These are phyloP conservation scores for Pseudocercospora crystallina DNA, from an alignment of 2,329 filamentous ascomycete species.

Conservation along the genomic window DNA sequence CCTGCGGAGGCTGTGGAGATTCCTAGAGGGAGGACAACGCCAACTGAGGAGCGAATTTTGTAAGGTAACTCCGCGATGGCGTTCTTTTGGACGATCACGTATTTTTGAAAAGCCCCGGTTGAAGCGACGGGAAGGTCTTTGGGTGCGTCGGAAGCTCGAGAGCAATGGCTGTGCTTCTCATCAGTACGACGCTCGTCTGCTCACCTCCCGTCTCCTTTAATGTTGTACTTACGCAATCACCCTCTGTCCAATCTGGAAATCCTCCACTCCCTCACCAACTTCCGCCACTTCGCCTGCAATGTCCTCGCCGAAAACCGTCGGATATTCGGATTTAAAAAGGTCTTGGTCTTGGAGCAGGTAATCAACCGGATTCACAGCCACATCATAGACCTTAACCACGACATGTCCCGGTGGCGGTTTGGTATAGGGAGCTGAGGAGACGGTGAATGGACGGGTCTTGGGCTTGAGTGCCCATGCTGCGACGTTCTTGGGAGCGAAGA, in stretches of 20 bases:
- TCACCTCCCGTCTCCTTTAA: background rate
- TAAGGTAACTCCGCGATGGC: slow-evolving; percentile 42
- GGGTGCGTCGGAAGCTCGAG: slow-evolving; percentile 10
- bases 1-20: slow-evolving; percentile 43
- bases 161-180: slow-evolving; percentile 16
- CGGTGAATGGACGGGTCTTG: slow-evolving; percentile 33
- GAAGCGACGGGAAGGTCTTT: slow-evolving; percentile 16
- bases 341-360: slow-evolving; percentile 38
- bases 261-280: slow-evolving; percentile 46
- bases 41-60: slow-evolving; percentile 38
- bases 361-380: slow-evolving; percentile 47
- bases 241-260: slow-evolving; percentile 47
- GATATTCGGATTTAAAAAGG: slow-evolving; percentile 35
- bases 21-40: slow-evolving; percentile 44
- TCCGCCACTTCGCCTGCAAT: slow-evolving; percentile 49
- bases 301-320: slow-evolving; percentile 43
- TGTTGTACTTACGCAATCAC: slow-evolving; percentile 40
- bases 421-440: slow-evolving; percentile 40
- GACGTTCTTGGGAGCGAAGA: slow-evolving; percentile 25
- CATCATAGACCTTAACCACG: slow-evolving; percentile 40
- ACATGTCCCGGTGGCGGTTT: slow-evolving; percentile 39
- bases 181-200: slow-evolving; percentile 1
- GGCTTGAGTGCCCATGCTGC: slow-evolving; percentile 39
- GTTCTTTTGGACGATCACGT: slow-evolving; percentile 34
- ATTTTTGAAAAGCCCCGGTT: slow-evolving; percentile 34